Evolutionary conservation across 441 rosid species (phyloP).

Genomic region (Mallotus repandus): DNA sequence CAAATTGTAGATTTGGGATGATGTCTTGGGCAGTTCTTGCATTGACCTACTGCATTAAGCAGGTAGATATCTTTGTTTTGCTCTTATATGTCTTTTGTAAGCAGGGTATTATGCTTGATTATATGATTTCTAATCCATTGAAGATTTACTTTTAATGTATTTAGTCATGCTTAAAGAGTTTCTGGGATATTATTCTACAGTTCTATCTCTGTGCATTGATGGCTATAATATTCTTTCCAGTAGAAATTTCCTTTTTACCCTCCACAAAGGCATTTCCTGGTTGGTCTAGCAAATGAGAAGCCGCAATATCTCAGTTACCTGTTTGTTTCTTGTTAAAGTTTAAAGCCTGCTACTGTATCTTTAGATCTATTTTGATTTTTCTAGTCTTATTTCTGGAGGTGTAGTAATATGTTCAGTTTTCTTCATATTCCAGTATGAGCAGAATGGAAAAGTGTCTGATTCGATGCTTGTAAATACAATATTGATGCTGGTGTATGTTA

Average conservation of each 20-base stretch:
- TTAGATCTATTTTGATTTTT: constrained; percentile 10
- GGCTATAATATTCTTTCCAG: not conserved
- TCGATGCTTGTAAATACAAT: constrained; percentile 93
- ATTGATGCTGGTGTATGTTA: constrained; percentile 82
- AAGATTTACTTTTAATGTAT: not conserved
- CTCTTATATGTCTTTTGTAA: not conserved
- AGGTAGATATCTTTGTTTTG: constrained; percentile 44
- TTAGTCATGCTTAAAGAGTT: constrained; percentile 1
- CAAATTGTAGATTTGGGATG: constrained; percentile 99
- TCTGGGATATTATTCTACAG: not conserved
- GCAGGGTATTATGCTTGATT: constrained; percentile 1
- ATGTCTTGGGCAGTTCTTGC: constrained; percentile 99
- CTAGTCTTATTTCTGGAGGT: constrained; percentile 1
- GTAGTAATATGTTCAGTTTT: constrained; percentile 10
- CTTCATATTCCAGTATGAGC: constrained; percentile 66
- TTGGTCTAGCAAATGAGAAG: constrained; percentile 1
- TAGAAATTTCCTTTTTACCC: not conserved
- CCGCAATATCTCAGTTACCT: not conserved
- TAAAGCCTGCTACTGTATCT: not conserved
- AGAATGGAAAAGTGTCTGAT: constrained; percentile 73
- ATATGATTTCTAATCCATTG: not conserved
- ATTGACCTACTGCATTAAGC: constrained; percentile 93
- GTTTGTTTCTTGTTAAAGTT: not conserved
- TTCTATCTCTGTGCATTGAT: not conserved
- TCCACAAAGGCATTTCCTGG: not conserved